Base-by-base conservation (phyloP, 106 monocot species). In the Acorus gramineus region DNA sequence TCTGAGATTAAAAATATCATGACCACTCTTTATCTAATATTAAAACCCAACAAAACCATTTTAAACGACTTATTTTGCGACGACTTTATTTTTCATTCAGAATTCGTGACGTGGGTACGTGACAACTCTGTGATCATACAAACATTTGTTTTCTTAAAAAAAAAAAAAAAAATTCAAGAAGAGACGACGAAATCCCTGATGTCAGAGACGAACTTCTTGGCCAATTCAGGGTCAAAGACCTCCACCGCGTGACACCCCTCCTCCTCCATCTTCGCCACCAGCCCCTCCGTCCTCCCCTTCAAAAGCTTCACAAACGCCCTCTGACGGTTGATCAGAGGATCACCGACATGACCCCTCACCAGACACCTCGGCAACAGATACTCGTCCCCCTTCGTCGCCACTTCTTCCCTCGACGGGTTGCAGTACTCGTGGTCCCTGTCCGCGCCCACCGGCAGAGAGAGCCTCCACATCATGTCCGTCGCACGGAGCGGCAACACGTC, bases 281-380 rank as follows among this genome's bases (percentile, higher is more conserved):
- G 63, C 3, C 8, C 50, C 43, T 57, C 64, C 14, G 65, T 74
- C 47, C n/a, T 14, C 52, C 53, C 43, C 52, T 53, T 52, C 60
- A 85, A 45, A 77, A 69, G 65, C 68, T 13, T 28, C 53, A 44
- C 75, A n/a, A 81, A 49, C 71, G 71, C 60, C 74, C 65, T 52
- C 65, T 78, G 77, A 51, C 85, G 57, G 47, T 85, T 81, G 2
- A 81, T 62, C 50, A 85, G 65, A 9, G 85, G 81, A 53, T 85
- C 85, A 2, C 78, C 78, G 6, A 49, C 47, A 42, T 60, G 66
- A 11, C 78, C 82, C 11, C 70, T 52, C 8, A 82, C 62, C 46
- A 78, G 13, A 11, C 66, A 70, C 63, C 53, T 62, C 49, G 72
- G 69, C 59, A 77, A 50, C 10, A 8, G 12, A 47, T 4, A 2